A percentile compares a stretch with the other conserved stretches of the same genome.
These are phyloP conservation scores for Salix exigua DNA, from an alignment of 345 rosid species.

Conservation along the genomic window DNA sequence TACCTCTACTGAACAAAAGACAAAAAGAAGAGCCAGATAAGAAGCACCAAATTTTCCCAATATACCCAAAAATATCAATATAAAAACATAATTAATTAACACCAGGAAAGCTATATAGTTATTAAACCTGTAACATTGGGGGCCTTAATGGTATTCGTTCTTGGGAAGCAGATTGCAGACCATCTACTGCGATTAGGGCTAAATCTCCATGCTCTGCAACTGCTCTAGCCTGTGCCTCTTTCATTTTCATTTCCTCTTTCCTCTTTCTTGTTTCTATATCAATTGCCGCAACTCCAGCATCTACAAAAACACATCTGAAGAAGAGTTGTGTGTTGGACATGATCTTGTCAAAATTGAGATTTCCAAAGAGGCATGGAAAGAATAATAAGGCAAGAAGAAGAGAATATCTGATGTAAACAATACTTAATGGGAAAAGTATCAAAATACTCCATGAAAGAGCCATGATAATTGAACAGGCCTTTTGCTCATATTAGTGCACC, in stretches of 20 bases:
- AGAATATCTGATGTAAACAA: neutral
- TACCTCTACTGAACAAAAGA: neutral
- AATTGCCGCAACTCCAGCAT: constrained; percentile 87
- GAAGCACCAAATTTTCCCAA: neutral
- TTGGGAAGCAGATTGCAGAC: constrained; percentile 53
- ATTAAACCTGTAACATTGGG: constrained; percentile 88
- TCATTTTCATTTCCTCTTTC: constrained; percentile 89
- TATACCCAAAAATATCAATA: neutral
- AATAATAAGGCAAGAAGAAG: neutral
- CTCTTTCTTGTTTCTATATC: constrained; percentile 81
- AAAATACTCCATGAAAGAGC: neutral
- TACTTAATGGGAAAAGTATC: too few relatives aligned
- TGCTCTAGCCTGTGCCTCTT: constrained; percentile 87
- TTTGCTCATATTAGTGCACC: too few relatives aligned
- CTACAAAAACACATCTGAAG: constrained; percentile 91
- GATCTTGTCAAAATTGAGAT: neutral
- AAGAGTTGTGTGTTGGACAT: neutral
- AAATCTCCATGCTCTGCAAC: constrained; percentile 93
- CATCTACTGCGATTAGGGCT: constrained; percentile 82
- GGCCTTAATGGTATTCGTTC: constrained; percentile 76
- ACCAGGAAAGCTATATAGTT: neutral
- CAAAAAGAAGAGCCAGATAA: neutral
- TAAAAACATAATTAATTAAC: neutral
- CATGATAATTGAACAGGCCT: too few relatives aligned
- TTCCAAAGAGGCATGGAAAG: neutral